Evolutionary conservation across 2,329 filamentous ascomycete species (phyloP), one percentile per base, ranked within the genome.

Genomic region (Xylariaceae sp.): DNA sequence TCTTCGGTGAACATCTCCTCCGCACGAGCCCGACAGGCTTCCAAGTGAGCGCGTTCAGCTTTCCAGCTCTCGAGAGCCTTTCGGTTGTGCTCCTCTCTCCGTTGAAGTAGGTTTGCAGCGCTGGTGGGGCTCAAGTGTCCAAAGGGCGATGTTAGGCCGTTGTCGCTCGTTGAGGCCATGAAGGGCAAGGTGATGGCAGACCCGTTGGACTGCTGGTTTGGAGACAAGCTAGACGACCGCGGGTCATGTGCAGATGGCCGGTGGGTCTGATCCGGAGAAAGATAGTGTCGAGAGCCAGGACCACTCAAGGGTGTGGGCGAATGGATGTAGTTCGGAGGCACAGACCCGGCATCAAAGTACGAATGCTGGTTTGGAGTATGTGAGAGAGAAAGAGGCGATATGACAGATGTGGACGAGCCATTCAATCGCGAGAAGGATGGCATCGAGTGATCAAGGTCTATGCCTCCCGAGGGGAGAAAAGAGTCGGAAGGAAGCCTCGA

Each of bases 1-100:
- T 81, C 77, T 56, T 79, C 75, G 53, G 73, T 73, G 58, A 80
- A 80, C n/a, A 80, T 73, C 59, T 78, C 74, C 56, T 80, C 78
- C 4, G 74, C 77, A 12, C 76, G 73, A 41, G 72, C 71, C 11
- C 77, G 73, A 53, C 75, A 78, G 6, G 75, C 76, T 58, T 81
- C 77, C 48, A 81, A 67, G 48, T 79, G 72, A 44, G 72, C 74
- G 32, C 77, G 73, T 60, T 81, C 77, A 10, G 74, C 73, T 57
- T 77, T 75, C 76, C 76, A 79, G 17, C 72, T 75, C 50, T 77
- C 75, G 19, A 72, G 66, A 45, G 66, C 45, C 42, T 53, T 58
- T 36, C 62, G 55, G 45, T 54, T 62, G 46, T 67, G 60, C 15
- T 62, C 58, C 27, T 63, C 61, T 48, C 55, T 59, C 5, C 58